Percentiles rank a stretch among this genome's conserved stretches.
phyloP scores from a whole-genome alignment of 441 rosid genomes.

The Macaranga tanarius region DNA sequence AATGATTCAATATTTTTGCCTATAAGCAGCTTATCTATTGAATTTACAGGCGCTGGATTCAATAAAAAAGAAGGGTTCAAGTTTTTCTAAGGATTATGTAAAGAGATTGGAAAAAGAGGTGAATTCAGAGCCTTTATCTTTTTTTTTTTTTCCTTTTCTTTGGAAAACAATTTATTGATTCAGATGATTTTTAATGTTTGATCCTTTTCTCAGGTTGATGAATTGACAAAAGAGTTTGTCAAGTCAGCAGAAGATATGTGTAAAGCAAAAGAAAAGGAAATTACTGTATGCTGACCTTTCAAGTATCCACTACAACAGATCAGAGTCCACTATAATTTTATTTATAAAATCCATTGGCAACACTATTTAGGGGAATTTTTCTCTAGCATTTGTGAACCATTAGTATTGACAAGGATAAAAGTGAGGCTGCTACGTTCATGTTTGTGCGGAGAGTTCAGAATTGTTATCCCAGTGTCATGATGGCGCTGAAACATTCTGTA shows the following conservation, averaged over 20 bases:
- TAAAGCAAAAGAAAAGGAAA: conserved; percentile 91
- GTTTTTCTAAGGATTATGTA: conserved; percentile 74
- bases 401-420: not conserved
- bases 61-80: conserved; percentile 66
- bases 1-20: not conserved
- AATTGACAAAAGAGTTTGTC: conserved; percentile 70
- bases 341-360: not conserved
- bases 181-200: conserved; percentile 5
- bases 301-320: not conserved
- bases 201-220: conserved; percentile 58
- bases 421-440: not conserved
- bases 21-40: not conserved
- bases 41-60: conserved; percentile 72
- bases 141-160: not conserved
- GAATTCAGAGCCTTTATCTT: conserved; percentile 23
- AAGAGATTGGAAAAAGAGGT: conserved; percentile 94
- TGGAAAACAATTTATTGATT: not conserved
- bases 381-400: not conserved
- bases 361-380: not conserved
- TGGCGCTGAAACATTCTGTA: not conserved
- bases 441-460: not conserved
- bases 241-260: conserved; percentile 86
- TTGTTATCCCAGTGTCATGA: not conserved
- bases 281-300: conserved; percentile 49
- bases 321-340: not conserved